Percentiles rank a stretch among this genome's conserved stretches.
phyloP scores from a whole-genome alignment of 169 alveolate genomes.

The Cryptosporidium muris region DNA sequence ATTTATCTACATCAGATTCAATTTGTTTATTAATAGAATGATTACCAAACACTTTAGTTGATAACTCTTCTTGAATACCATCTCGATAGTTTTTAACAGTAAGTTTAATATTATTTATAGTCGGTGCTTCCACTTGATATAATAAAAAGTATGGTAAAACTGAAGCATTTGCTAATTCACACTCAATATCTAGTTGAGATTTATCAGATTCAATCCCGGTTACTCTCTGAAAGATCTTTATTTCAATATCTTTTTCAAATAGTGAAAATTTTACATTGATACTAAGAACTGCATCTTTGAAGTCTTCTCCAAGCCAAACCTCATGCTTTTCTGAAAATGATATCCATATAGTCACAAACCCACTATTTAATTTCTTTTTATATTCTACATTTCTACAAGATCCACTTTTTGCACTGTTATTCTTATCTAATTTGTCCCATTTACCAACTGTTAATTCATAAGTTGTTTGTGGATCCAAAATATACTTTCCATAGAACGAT shows the following conservation, averaged over 20 bases:
- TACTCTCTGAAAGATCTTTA: constrained; percentile 32
- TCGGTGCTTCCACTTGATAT: constrained; percentile 36
- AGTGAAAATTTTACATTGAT: constrained; percentile 24
- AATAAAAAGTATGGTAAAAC: constrained; percentile 26
- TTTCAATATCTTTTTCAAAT: constrained; percentile 20
- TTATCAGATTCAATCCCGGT: background rate
- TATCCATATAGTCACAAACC: constrained; percentile 53
- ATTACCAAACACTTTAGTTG: no score
- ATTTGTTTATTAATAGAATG: no score
- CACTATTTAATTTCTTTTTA: constrained; percentile 35
- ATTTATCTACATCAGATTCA: no score
- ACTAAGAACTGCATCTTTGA: constrained; percentile 7
- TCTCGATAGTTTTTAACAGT: constrained; percentile 28
- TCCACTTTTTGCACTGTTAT: constrained; percentile 2
- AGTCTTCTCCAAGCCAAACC: background rate
- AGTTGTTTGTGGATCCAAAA: constrained; percentile 52
- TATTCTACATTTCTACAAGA: constrained; percentile 35
- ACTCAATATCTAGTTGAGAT: constrained; percentile 51
- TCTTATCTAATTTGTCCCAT: constrained; percentile 5
- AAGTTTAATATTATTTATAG: constrained; percentile 30
- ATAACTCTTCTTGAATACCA: constrained; percentile 12
- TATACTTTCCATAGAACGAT: constrained; percentile 42
- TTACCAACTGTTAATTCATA: constrained; percentile 16
- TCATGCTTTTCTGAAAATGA: constrained; percentile 49
- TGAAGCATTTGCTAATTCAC: constrained; percentile 45